These are phyloP conservation scores for Xenosphaeropsis pyriputrescens DNA, from an alignment of 2,329 filamentous ascomycete species.

Conservation along the genomic window DNA sequence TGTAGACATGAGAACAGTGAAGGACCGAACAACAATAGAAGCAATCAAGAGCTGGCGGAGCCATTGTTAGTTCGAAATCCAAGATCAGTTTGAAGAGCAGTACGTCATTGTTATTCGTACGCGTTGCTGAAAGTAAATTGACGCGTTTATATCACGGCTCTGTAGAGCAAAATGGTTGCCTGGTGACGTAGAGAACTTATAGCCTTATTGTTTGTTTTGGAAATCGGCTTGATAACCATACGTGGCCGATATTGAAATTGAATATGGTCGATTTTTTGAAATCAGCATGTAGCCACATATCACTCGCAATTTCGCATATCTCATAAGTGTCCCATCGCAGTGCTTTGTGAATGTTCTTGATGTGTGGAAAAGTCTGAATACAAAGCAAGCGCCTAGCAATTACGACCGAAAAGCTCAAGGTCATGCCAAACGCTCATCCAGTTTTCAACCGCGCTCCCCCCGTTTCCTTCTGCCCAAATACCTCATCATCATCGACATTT, in stretches of 20 bases:
- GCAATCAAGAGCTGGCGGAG: neutral
- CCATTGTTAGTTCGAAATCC: neutral
- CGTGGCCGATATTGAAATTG: neutral
- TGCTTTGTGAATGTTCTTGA: conserved; percentile 16
- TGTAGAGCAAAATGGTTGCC: neutral
- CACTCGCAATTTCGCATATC: neutral
- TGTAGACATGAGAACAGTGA: too few species aligned
- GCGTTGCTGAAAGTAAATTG: too few species aligned
- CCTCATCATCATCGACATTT: conserved; percentile 27
- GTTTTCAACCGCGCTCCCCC: conserved; percentile 27
- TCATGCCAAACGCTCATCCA: conserved; percentile 28
- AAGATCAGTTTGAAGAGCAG: too few species aligned
- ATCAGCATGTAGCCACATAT: too few species aligned
- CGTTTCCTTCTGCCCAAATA: conserved; percentile 19
- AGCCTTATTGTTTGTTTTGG: neutral
- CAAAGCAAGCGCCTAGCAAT: conserved; percentile 17
- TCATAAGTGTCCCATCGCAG: conserved; percentile 2
- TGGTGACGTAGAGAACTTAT: neutral
- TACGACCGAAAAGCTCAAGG: conserved; percentile 48
- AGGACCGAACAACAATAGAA: too few species aligned
- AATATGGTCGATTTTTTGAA: too few species aligned
- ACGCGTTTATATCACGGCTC: neutral
- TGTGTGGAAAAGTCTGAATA: conserved; percentile 20
- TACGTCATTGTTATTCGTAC: too few species aligned
- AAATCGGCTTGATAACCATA: neutral